Percentiles rank a stretch among this genome's conserved stretches.
phyloP scores from a whole-genome alignment of 2,329 filamentous ascomycete genomes.

The Colletotrichum sp. region DNA sequence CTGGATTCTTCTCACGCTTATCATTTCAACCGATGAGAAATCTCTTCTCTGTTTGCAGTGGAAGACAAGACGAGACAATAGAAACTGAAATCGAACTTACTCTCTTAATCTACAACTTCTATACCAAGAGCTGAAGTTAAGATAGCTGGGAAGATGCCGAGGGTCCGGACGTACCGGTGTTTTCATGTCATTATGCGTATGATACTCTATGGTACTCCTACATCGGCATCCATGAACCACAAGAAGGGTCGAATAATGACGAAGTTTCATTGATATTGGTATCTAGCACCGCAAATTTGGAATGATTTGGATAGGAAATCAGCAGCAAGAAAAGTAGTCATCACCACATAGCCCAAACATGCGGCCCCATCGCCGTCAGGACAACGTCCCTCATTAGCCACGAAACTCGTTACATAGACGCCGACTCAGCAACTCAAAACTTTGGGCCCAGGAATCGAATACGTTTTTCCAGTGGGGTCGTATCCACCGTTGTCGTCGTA shows the following conservation, averaged over 20 bases:
- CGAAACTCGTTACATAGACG: background rate
- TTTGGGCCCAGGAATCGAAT: slow-evolving; percentile 37
- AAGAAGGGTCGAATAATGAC: too few species aligned
- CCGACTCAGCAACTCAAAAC: background rate
- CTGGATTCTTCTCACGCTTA: background rate
- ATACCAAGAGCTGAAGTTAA: too few species aligned
- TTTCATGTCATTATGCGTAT: too few species aligned
- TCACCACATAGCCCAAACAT: background rate
- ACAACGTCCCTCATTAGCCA: background rate
- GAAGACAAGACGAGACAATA: too few species aligned
- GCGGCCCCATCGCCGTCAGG: background rate
- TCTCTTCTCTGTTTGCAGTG: too few species aligned
- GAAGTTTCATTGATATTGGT: background rate
- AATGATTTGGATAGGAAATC: background rate
- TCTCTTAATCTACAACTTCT: too few species aligned
- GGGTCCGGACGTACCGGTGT: too few species aligned
- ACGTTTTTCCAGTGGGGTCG: slow-evolving; percentile 30
- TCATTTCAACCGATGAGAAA: background rate
- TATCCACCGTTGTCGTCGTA: slow-evolving; percentile 23
- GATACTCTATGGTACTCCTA: too few species aligned
- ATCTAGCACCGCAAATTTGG: background rate
- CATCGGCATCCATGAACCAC: too few species aligned
- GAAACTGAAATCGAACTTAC: too few species aligned
- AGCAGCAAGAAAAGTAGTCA: background rate
- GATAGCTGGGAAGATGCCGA: too few species aligned